A percentile compares a stretch with the other conserved stretches of the same genome.
These are phyloP conservation scores for Lentinula guzmanii DNA, from an alignment of 768 basidiomycete species.

Conservation along the genomic window DNA sequence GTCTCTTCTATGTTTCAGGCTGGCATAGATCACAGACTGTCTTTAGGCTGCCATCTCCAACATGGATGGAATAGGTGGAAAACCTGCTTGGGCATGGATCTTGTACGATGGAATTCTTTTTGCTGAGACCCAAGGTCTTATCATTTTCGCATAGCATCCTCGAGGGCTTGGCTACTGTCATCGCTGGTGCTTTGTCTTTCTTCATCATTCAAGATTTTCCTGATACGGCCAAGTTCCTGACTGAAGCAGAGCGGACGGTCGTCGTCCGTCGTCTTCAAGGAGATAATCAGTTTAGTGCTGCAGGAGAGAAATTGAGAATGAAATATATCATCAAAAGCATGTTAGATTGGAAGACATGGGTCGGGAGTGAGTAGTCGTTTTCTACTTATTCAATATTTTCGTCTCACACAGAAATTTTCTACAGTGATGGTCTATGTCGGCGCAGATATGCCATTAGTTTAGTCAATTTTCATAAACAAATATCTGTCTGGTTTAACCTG, in stretches of 20 bases:
- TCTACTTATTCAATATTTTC: not conserved
- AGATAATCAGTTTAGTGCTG: constrained; percentile 69
- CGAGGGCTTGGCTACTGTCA: constrained; percentile 61
- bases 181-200: constrained; percentile 62
- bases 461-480: not conserved
- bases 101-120: constrained; percentile 35
- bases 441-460: constrained; percentile 48
- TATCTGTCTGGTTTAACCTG: not conserved
- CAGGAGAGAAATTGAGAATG: constrained; percentile 54
- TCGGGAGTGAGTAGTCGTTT: constrained; percentile 31
- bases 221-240: constrained; percentile 72
- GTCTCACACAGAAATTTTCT: not conserved
- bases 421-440: constrained; percentile 54
- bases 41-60: constrained; percentile 57
- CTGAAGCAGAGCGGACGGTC: constrained; percentile 62
- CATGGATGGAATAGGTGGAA: constrained; percentile 66
- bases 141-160: constrained; percentile 31
- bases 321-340: constrained; percentile 56
- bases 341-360: constrained; percentile 72
- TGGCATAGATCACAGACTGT: not conserved
- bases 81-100: constrained; percentile 59
- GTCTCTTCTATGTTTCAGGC: constrained; percentile 35
- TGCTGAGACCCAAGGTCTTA: not conserved
- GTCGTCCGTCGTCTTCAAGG: constrained; percentile 60
- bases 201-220: constrained; percentile 83